Conservation (phyloP, 2,329 filamentous ascomycete genomes). For the Fusarium robinianum region DNA sequence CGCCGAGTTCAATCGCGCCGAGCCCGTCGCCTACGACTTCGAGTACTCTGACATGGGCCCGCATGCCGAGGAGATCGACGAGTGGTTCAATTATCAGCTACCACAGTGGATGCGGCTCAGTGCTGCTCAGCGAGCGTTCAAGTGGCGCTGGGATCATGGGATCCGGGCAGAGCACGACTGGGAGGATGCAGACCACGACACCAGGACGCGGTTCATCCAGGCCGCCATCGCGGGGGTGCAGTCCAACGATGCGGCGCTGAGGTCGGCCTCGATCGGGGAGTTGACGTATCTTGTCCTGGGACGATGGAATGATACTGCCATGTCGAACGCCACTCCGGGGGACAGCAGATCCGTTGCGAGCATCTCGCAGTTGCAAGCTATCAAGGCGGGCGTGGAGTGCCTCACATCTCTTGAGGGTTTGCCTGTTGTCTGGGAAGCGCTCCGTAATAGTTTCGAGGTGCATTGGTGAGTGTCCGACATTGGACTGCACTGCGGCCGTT, state of each 20-base stretch:
- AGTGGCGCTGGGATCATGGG: conserved; percentile 71
- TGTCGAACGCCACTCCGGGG: conserved; percentile 48
- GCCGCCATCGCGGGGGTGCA: conserved; percentile 52
- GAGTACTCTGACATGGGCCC: conserved; percentile 73
- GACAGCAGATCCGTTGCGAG: conserved; percentile 57
- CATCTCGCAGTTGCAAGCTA: conserved; percentile 60
- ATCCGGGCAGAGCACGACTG: conserved; percentile 54
- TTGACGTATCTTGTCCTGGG: conserved; percentile 68
- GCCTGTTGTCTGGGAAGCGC: conserved; percentile 55
- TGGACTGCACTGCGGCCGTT: background rate
- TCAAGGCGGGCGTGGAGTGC: conserved; percentile 58
- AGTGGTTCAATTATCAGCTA: conserved; percentile 95
- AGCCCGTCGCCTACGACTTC: conserved; percentile 83
- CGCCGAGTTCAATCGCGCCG: conserved; percentile 70
- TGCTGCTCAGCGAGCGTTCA: conserved; percentile 75
- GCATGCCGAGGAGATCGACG: conserved; percentile 88
- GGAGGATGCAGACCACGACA: conserved; percentile 65
- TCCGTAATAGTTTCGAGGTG: conserved; percentile 55
- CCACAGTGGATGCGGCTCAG: conserved; percentile 82
- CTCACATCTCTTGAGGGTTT: conserved; percentile 57
- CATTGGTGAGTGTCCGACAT: conserved; percentile 52
- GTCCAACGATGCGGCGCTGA: conserved; percentile 52
- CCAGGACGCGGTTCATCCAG: conserved; percentile 61
- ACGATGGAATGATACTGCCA: conserved; percentile 71
- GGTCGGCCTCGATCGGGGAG: conserved; percentile 59